phyloP scores from a whole-genome alignment of 768 basidiomycete species.

The Amanita rubescens region DNA sequence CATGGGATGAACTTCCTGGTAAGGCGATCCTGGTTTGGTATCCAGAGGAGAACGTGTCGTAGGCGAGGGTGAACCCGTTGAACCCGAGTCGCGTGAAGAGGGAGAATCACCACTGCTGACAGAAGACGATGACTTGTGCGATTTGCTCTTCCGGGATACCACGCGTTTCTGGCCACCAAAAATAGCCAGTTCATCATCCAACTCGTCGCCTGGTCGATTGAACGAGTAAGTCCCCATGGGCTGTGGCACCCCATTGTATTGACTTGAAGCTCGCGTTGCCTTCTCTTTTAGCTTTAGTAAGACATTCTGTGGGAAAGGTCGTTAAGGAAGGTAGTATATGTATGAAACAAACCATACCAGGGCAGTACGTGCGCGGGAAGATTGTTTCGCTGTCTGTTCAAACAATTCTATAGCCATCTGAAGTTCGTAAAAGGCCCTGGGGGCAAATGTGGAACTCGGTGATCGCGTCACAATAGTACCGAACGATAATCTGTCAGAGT shows the following conservation, averaged over 20 bases:
- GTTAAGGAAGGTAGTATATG: too few relatives aligned
- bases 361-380: slow-evolving; percentile 39
- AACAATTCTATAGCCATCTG: slow-evolving; percentile 39
- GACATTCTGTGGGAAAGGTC: slow-evolving; percentile 26
- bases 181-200: slow-evolving; percentile 43
- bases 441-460: slow-evolving; percentile 41
- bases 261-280: slow-evolving; percentile 29
- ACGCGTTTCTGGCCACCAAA: slow-evolving; percentile 47
- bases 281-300: slow-evolving; percentile 39
- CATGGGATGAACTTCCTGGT: slow-evolving; percentile 6
- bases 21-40: neutral
- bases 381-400: slow-evolving; percentile 34
- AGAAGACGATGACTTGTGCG: slow-evolving; percentile 1
- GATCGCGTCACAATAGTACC: slow-evolving; percentile 55
- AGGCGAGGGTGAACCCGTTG: slow-evolving; percentile 8
- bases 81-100: slow-evolving; percentile 7
- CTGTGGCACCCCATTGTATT: slow-evolving; percentile 16
- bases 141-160: slow-evolving; percentile 24
- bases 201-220: slow-evolving; percentile 14
- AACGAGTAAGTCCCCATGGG: slow-evolving; percentile 9
- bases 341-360: slow-evolving; percentile 24
- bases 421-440: slow-evolving; percentile 43
- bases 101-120: slow-evolving; percentile 7
- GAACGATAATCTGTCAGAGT: slow-evolving; percentile 41
- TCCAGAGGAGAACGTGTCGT: slow-evolving; percentile 11